Base-by-base conservation (phyloP, 129 eudicot genomes). In the Pittosporum tobira region DNA sequence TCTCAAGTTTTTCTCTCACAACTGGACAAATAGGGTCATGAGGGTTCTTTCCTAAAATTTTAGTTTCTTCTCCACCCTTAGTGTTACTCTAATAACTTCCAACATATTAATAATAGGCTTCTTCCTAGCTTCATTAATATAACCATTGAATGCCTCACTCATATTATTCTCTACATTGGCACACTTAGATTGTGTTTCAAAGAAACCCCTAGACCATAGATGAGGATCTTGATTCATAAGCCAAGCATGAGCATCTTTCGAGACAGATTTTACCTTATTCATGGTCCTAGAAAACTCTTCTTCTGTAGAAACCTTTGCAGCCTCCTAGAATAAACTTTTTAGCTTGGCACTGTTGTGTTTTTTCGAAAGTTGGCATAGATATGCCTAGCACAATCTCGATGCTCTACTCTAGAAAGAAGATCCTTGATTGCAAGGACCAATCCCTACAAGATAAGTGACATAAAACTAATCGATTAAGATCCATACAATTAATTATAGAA, bases 61-160 rank as follows among this genome's bases (percentile, higher is more conserved):
- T n/a, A n/a, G n/a, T n/a, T n/a, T n/a, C n/a, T n/a, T n/a, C n/a
- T n/a, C n/a, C n/a, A 44, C n/a, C n/a, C n/a, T n/a, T n/a, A n/a
- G n/a, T 44, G 31, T 37, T 1, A 58, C 3, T 15, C 63, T 58
- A 37, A 58, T 58, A 4, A 8, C 48, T 3, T 58, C 63, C 6
- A 58, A 13, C 50, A 58, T 38, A 14, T 24, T 30, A 18, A 57
- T 57, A 9, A 31, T 57, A 3, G 31, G 46, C n/a, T 38, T 64
- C 4, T 30, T 12, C 2, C 48, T 48, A 15, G 43, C 27, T 5
- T 21, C 57, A 47, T 4, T 6, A 10, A 31, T 31, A 40, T 19
- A 4, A 28, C 14, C 61, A 18, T 22, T 37, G 14, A 44, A 57
- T 6, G 27, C 23, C 2, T 36, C 63, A 10, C 25, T 15, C 63